A percentile compares a stretch with the other conserved stretches of the same genome.
Conservation (phyloP, 345 rosid species). For the Laguncularia racemosa region DNA sequence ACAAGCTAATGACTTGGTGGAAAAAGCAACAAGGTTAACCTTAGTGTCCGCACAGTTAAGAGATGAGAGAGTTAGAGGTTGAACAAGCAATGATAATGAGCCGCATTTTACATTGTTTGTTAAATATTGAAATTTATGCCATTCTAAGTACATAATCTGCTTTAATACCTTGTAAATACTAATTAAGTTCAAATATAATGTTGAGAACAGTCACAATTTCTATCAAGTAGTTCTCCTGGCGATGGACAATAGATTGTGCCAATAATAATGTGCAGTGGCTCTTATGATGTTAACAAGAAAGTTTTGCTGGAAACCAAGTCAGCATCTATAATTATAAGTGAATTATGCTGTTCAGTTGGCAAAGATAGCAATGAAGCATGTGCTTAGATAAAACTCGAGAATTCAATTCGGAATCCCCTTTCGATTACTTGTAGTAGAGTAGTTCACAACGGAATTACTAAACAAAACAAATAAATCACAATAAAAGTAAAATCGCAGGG, state of each 20-base stretch:
- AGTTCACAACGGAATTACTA: no score
- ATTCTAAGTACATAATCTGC: no score
- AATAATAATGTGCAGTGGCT: constrained; percentile 66
- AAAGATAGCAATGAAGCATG: constrained; percentile 14
- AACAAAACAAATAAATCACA: no score
- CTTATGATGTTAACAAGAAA: constrained; percentile 59
- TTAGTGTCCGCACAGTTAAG: constrained; percentile 56
- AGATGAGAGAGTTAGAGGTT: constrained; percentile 70
- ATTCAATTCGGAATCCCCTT: no score
- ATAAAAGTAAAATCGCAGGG: no score
- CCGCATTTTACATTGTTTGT: not conserved
- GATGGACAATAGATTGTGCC: constrained; percentile 99
- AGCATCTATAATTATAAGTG: constrained; percentile 31
- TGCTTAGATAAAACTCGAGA: constrained; percentile 78
- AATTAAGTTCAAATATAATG: not conserved
- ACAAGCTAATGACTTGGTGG: constrained; percentile 90
- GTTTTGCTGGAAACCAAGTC: constrained; percentile 67
- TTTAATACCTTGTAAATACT: no score
- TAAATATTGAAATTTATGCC: no score
- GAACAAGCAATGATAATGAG: constrained; percentile 63
- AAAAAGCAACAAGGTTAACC: constrained; percentile 90
- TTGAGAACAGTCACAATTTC: constrained; percentile 62
- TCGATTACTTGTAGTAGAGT: no score
- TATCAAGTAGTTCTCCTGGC: constrained; percentile 71
- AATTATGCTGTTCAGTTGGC: constrained; percentile 5